Percentiles rank a stretch among this genome's conserved stretches.
Evolutionary conservation across 495 filamentous ascomycete species (phyloP).

Genomic region (Penicillium soppii): DNA sequence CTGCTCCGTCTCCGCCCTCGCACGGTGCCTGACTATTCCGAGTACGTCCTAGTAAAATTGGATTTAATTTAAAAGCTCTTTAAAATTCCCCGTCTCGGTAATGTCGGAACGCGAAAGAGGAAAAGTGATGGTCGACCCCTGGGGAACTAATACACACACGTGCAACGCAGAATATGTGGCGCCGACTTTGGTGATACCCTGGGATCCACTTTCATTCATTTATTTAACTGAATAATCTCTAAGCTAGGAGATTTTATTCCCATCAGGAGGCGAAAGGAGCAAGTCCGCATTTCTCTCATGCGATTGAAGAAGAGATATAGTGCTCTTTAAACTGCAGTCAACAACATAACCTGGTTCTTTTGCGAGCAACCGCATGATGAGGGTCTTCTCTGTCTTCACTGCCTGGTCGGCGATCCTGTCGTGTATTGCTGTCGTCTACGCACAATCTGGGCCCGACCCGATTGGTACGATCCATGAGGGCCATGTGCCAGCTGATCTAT

Average conservation of each 20-base stretch:
- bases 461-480: conserved; percentile 14
- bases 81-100: too few relatives aligned
- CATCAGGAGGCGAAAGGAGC: background rate
- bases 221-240: background rate
- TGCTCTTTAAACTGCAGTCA: background rate
- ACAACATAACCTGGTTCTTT: background rate
- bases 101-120: background rate
- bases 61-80: background rate
- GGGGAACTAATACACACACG: background rate
- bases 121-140: background rate
- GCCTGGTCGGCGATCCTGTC: conserved; percentile 1
- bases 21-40: background rate
- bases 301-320: background rate
- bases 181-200: background rate
- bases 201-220: too few relatives aligned
- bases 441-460: conserved; percentile 10
- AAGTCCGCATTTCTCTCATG: background rate
- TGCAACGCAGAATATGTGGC: background rate
- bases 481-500: conserved; percentile 8
- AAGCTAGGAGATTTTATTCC: too few relatives aligned
- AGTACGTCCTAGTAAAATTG: background rate
- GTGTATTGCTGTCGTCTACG: conserved; percentile 1
- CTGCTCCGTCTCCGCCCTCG: too few relatives aligned
- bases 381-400: background rate
- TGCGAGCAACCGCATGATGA: conserved; percentile 1